Conservation (phyloP, 2,329 filamentous ascomycete genomes). For the Drechslerella coelobrocha region DNA sequence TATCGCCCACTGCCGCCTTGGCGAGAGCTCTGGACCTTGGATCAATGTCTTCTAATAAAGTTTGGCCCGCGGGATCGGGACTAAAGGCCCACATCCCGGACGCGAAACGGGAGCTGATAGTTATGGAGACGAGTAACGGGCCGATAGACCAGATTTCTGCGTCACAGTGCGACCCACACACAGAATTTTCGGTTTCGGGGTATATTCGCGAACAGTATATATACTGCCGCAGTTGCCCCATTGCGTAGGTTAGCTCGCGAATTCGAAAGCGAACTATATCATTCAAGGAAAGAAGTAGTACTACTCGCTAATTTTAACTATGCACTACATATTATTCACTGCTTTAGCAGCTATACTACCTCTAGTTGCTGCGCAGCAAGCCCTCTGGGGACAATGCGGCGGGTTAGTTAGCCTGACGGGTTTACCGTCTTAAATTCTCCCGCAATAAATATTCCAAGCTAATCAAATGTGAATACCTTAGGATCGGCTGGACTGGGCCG, state of each 20-base stretch:
- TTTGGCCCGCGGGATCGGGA: too few species aligned
- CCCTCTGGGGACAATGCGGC: constrained; percentile 21
- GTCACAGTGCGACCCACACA: too few species aligned
- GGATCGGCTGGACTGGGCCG: constrained; percentile 23
- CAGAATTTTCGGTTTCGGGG: too few species aligned
- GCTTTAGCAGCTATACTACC: constrained; percentile 11
- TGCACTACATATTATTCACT: constrained; percentile 6
- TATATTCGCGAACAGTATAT: too few species aligned
- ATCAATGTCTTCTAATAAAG: too few species aligned
- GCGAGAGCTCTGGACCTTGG: background rate
- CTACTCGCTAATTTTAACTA: constrained; percentile 2
- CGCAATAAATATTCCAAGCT: background rate
- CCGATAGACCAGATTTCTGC: too few species aligned
- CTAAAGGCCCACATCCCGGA: too few species aligned
- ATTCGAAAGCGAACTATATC: background rate
- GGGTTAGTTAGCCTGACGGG: constrained; percentile 11
- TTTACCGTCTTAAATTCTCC: background rate
- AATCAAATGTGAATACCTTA: background rate
- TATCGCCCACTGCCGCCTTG: background rate
- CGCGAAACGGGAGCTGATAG: too few species aligned
- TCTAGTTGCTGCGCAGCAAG: constrained; percentile 3
- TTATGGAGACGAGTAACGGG: too few species aligned
- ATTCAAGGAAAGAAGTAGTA: too few species aligned
- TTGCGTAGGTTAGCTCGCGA: background rate
- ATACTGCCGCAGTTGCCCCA: too few species aligned